These are phyloP conservation scores for Simplicillium sp. DNA, from an alignment of 2,329 filamentous ascomycete species.

Conservation along the genomic window DNA sequence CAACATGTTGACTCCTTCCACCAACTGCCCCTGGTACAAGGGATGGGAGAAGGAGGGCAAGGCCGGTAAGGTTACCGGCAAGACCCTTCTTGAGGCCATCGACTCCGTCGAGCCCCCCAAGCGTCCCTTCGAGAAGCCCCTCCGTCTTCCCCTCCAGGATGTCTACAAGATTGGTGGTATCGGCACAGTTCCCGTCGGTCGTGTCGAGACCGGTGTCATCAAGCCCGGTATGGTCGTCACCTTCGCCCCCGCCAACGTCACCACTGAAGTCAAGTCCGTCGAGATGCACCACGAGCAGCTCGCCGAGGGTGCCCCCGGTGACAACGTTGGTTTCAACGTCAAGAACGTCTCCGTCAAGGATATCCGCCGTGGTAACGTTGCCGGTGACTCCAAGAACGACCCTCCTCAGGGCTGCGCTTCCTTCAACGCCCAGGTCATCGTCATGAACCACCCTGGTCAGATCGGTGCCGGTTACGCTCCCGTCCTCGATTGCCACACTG, in stretches of 20 bases:
- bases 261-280: slow-evolving; percentile 99
- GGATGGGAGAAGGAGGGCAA: slow-evolving; percentile 95
- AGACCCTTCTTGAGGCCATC: slow-evolving; percentile 99
- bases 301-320: slow-evolving; percentile 85
- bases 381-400: slow-evolving; percentile 99
- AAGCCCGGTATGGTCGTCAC: slow-evolving; percentile 90
- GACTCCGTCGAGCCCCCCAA: slow-evolving; percentile 87
- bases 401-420: slow-evolving; percentile 79
- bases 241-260: slow-evolving; percentile 97
- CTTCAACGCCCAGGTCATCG: slow-evolving; percentile 99
- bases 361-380: slow-evolving; percentile 99
- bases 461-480: slow-evolving; percentile 98
- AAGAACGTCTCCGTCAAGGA: slow-evolving; percentile 99
- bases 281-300: slow-evolving; percentile 99
- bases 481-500: slow-evolving; percentile 99
- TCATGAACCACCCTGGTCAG: slow-evolving; percentile 99
- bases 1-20: slow-evolving; percentile 91
- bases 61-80: slow-evolving; percentile 82
- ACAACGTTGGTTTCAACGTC: slow-evolving; percentile 99
- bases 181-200: slow-evolving; percentile 98
- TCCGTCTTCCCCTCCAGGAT: slow-evolving; percentile 99
- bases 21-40: slow-evolving; percentile 99
- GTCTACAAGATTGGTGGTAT: slow-evolving; percentile 99
- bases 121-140: slow-evolving; percentile 97
- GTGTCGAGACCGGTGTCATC: slow-evolving; percentile 99